phyloP scores from a whole-genome alignment of 1,284 basidiomycete genomes.

The Grifola frondosa region DNA sequence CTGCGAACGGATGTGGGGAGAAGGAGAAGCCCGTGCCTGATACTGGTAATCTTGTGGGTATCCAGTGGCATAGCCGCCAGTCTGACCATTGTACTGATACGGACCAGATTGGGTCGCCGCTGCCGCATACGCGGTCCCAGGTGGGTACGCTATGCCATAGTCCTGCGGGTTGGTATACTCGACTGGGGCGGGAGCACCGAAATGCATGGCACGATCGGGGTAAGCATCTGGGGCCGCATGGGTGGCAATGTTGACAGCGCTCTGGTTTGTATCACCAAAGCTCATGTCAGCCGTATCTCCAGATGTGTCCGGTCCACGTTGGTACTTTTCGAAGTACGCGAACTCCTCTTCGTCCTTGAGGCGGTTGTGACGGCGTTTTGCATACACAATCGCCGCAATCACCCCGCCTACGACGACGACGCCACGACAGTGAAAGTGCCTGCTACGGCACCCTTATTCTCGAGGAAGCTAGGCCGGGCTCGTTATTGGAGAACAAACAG shows the following conservation, averaged over 20 bases:
- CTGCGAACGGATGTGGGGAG: slow-evolving; percentile 29
- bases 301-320: slow-evolving; percentile 11
- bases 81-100: slow-evolving; percentile 23
- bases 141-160: slow-evolving; percentile 30
- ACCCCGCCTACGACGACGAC: slow-evolving; percentile 23
- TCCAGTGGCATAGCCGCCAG: slow-evolving; percentile 15
- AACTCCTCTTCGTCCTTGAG: slow-evolving; percentile 29
- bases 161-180: slow-evolving; percentile 23
- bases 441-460: slow-evolving; percentile 34
- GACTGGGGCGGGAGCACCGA: slow-evolving; percentile 21
- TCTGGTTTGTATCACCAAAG: slow-evolving; percentile 22
- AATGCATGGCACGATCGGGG: slow-evolving; percentile 35
- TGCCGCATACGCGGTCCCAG: slow-evolving; percentile 25
- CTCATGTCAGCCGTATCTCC: slow-evolving; percentile 9
- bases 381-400: slow-evolving; percentile 12
- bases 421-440: slow-evolving; percentile 32
- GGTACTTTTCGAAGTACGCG: slow-evolving; percentile 34
- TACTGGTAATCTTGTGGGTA: slow-evolving; percentile 14
- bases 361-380: slow-evolving; percentile 27
- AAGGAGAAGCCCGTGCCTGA: background rate
- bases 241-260: slow-evolving; percentile 23
- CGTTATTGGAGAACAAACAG: background rate
- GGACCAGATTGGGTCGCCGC: slow-evolving; percentile 24
- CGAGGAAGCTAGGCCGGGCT: slow-evolving; percentile 28
- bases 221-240: slow-evolving; percentile 29